Evolutionary conservation across 202 grass and related monocot species (phyloP), one percentile per base, ranked within the genome.

Genomic region (Bolboschoenoplectus hybrid): DNA sequence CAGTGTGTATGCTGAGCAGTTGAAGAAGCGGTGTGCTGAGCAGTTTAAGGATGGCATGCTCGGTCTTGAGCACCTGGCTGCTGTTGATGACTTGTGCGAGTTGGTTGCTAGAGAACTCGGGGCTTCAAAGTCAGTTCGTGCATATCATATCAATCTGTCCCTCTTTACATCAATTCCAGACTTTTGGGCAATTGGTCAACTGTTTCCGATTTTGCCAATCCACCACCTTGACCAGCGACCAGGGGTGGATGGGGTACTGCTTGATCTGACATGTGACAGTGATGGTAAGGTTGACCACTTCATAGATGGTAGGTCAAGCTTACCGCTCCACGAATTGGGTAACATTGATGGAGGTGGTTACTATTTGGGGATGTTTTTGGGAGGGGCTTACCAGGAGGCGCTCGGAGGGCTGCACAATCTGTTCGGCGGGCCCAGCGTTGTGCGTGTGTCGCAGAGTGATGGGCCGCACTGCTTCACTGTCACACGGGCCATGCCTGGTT

Each of bases 301-400:
- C 79, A 94, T 97, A 60, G 91, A 91, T 32, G 95, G 92, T 34
- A 78, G 86, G 82, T 85, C 83, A 63, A 97, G 92, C 87, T 85
- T 97, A 8, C 92, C 92, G 1, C 85, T 97, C 85, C 95, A 97
- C 75, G 91, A 95, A 55, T 85, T 97, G 16, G 65, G 88, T 6
- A 36, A 51, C 69, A 80, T 78, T 67, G 81, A 87, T 56, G 82
- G 82, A 41, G 17, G 87, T 5, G 89, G 92, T 6, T 97, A 97
- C 88, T 95, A 95, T 88, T 87, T 97, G 3, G 95, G 95, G 73
- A 97, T 97, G 95, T 97, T 97, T 83, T 86, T 97, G 69, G 95
- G 95, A 3, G 95, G 95, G 80, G 92, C 95, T 64, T 97, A 95
- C 87, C 95, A 95, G 91, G 95, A 95, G 91, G 95, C 95, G 4